Percentiles rank a stretch among this genome's conserved stretches.
Evolutionary conservation across 176 grass and related monocot genomes (phyloP).

Genomic region (Oryza rufipogon): DNA sequence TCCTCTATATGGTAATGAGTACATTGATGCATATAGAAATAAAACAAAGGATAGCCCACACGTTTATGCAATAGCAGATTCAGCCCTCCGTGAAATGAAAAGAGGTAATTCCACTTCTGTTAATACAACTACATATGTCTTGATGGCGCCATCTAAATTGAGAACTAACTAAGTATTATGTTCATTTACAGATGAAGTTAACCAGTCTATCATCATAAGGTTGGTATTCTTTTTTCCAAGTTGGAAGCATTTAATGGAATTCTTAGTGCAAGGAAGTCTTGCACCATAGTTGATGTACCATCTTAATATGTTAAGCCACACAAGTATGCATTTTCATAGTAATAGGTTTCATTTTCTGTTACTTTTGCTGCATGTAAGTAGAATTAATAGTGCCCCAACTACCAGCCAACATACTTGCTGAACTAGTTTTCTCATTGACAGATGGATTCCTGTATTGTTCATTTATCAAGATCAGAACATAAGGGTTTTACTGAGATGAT

Average conservation of each 20-base stretch:
- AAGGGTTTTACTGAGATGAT: slow-evolving; percentile 23
- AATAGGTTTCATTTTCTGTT: slow-evolving; percentile 22
- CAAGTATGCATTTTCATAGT: slow-evolving; percentile 19
- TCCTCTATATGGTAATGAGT: slow-evolving; percentile 82
- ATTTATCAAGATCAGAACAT: background rate
- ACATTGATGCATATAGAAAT: slow-evolving; percentile 79
- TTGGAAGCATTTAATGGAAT: slow-evolving; percentile 24
- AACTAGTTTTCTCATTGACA: background rate
- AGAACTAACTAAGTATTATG: slow-evolving; percentile 44
- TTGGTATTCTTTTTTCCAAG: slow-evolving; percentile 38
- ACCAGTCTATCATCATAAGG: slow-evolving; percentile 99
- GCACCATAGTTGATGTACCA: slow-evolving; percentile 14
- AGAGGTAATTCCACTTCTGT: slow-evolving; percentile 59
- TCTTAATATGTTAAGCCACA: background rate
- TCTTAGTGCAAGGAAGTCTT: background rate
- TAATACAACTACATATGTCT: slow-evolving; percentile 24
- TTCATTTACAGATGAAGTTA: slow-evolving; percentile 93
- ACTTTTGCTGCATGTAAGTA: slow-evolving; percentile 11
- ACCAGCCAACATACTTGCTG: slow-evolving; percentile 2
- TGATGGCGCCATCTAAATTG: slow-evolving; percentile 31
- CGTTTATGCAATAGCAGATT: slow-evolving; percentile 97
- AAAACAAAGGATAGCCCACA: slow-evolving; percentile 86
- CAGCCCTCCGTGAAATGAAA: slow-evolving; percentile 91
- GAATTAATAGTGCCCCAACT: slow-evolving; percentile 19
- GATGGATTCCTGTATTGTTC: slow-evolving; percentile 1